A percentile compares a stretch with the other conserved stretches of the same genome.
These are phyloP conservation scores for Trypethelium eluteriae DNA, from an alignment of 495 filamentous ascomycete genomes.

Conservation along the genomic window DNA sequence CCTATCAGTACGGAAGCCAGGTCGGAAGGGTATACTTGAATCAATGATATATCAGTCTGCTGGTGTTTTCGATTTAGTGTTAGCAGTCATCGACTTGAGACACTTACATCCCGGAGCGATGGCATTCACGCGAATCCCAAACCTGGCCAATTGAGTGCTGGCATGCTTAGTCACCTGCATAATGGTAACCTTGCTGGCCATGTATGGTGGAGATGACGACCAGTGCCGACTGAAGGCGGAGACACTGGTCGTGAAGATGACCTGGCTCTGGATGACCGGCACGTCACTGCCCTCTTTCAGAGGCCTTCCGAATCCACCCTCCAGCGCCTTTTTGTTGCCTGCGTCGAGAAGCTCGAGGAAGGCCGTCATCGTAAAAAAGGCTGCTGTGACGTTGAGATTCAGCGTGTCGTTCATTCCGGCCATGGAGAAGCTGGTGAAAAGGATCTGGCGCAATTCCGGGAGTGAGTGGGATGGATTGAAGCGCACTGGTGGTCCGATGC, in stretches of 20 bases:
- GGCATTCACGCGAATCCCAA: conserved; percentile 29
- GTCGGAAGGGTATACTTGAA: conserved; percentile 17
- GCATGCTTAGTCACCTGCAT: conserved; percentile 35
- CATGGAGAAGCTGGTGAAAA: conserved; percentile 13
- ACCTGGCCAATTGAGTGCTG: conserved; percentile 29
- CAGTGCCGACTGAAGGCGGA: conserved; percentile 28
- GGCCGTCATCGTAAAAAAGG: conserved; percentile 36
- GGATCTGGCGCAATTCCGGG: conserved; percentile 15
- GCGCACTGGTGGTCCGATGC: conserved; percentile 10
- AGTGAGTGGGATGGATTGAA: conserved; percentile 7
- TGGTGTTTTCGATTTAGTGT: not conserved
- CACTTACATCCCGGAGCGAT: conserved; percentile 22
- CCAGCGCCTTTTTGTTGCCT: conserved; percentile 30
- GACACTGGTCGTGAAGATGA: conserved; percentile 33
- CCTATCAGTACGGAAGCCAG: conserved; percentile 14
- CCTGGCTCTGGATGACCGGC: conserved; percentile 27
- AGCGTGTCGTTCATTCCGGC: conserved; percentile 24
- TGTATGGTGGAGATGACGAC: conserved; percentile 32
- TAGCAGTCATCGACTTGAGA: not conserved
- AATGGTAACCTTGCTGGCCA: conserved; percentile 29
- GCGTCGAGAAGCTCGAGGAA: conserved; percentile 39
- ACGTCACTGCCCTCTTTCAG: conserved; percentile 25
- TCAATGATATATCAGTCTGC: not conserved
- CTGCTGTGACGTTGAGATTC: conserved; percentile 33
- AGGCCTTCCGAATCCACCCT: conserved; percentile 5